These are phyloP conservation scores for Suillus occidentalis DNA, from an alignment of 768 basidiomycete species.

Conservation along the genomic window DNA sequence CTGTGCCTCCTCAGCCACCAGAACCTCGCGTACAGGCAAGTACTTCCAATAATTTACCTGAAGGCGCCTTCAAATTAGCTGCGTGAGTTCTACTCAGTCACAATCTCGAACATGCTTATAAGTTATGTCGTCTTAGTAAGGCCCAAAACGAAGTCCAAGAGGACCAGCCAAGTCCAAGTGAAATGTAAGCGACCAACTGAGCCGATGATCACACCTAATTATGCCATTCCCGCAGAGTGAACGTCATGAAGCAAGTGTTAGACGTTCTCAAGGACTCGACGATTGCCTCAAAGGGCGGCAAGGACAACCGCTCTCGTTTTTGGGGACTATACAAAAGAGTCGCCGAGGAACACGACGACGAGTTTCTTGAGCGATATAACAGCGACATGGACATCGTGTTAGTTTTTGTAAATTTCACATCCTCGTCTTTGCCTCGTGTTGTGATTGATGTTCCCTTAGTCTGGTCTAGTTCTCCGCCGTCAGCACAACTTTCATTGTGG, in stretches of 20 bases:
- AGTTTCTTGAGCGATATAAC: conserved; percentile 17
- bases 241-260: background rate
- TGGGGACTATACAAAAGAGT: conserved; percentile 14
- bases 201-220: background rate
- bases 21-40: background rate
- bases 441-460: background rate
- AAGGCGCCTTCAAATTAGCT: background rate
- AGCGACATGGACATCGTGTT: conserved; percentile 20
- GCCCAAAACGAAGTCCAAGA: background rate
- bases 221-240: background rate
- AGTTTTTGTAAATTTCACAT: conserved; percentile 17
- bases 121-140: background rate
- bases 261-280: background rate
- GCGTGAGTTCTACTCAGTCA: background rate
- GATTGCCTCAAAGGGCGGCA: background rate
- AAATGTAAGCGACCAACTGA: background rate
- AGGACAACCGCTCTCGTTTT: conserved; percentile 5
- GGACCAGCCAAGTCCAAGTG: background rate
- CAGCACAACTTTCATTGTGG: conserved; percentile 13
- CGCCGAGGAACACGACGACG: conserved; percentile 17
- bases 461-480: conserved; percentile 17
- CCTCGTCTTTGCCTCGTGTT: too few relatives aligned
- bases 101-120: background rate
- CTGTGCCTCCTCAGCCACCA: background rate
- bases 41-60: background rate